A percentile compares a stretch with the other conserved stretches of the same genome.
phyloP scores from a whole-genome alignment of 116 monocot genomes.

The Posidonia oceanica region DNA sequence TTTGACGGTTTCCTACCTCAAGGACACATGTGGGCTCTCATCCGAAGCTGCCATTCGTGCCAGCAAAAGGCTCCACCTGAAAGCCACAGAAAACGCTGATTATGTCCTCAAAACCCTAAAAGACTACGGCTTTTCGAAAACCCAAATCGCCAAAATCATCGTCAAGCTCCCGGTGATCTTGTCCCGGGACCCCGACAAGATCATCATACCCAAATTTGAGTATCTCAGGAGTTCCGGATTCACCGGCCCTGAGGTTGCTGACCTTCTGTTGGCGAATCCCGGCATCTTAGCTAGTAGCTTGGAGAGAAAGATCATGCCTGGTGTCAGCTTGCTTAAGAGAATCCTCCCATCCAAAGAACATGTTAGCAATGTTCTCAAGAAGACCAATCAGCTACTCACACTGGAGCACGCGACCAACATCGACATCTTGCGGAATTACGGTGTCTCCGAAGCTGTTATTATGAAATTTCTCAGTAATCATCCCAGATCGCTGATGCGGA shows the following conservation, averaged over 20 bases:
- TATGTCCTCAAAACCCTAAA: slow-evolving; percentile 22
- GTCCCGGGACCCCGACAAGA: neutral
- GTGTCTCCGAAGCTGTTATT: slow-evolving; percentile 10
- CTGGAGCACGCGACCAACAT: slow-evolving; percentile 16
- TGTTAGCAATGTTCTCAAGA: neutral
- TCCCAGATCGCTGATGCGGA: slow-evolving; percentile 4
- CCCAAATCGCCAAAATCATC: neutral
- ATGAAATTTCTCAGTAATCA: neutral
- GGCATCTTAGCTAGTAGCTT: neutral
- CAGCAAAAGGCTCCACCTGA: neutral
- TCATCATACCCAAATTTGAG: neutral
- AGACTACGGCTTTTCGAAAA: slow-evolving; percentile 1
- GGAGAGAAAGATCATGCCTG: neutral
- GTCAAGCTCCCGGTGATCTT: neutral
- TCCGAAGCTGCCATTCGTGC: neutral
- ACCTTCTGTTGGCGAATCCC: neutral
- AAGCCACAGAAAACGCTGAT: slow-evolving; percentile 8
- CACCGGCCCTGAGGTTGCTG: neutral
- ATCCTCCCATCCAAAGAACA: neutral
- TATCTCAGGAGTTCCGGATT: neutral
- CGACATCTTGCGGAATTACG: slow-evolving; percentile 6
- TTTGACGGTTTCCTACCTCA: slow-evolving; percentile 1
- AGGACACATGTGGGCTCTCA: neutral
- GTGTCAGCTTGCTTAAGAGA: neutral
- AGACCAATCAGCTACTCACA: neutral